phyloP scores from a whole-genome alignment of 257 asterid genomes.

The Salvia hispanica region DNA sequence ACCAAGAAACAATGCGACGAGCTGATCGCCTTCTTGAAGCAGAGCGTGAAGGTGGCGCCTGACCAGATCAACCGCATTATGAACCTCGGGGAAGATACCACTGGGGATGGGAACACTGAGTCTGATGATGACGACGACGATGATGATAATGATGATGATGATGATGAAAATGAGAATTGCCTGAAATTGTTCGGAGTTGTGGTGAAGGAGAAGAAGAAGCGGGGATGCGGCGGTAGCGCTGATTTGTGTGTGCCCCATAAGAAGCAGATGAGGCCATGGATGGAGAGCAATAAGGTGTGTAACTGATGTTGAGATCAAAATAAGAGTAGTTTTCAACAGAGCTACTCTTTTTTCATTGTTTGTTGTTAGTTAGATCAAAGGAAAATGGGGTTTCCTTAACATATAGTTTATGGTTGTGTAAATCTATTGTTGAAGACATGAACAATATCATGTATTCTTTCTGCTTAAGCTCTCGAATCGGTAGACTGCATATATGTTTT shows the following conservation, averaged over 20 bases:
- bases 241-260: conserved; percentile 32
- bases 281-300: conserved; percentile 50
- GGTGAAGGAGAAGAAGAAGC: conserved; percentile 47
- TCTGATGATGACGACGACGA: not conserved
- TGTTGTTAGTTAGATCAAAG: too few relatives aligned
- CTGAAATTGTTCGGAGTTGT: conserved; percentile 77
- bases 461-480: too few relatives aligned
- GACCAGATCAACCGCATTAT: conserved; percentile 56
- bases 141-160: conserved; percentile 24
- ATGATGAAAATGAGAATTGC: conserved; percentile 47
- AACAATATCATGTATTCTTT: too few relatives aligned
- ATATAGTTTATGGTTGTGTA: too few relatives aligned
- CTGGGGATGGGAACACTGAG: conserved; percentile 21
- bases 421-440: too few relatives aligned
- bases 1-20: conserved; percentile 71
- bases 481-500: too few relatives aligned
- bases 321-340: too few relatives aligned
- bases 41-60: conserved; percentile 56
- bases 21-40: conserved; percentile 55
- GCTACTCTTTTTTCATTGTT: not conserved
- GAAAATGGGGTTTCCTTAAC: too few relatives aligned
- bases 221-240: conserved; percentile 37
- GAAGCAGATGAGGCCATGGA: conserved; percentile 59
- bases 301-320: conserved; percentile 27
- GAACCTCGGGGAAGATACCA: conserved; percentile 35